Conservation (phyloP, 495 filamentous ascomycete species). For the Penicillium longicatenatum region DNA sequence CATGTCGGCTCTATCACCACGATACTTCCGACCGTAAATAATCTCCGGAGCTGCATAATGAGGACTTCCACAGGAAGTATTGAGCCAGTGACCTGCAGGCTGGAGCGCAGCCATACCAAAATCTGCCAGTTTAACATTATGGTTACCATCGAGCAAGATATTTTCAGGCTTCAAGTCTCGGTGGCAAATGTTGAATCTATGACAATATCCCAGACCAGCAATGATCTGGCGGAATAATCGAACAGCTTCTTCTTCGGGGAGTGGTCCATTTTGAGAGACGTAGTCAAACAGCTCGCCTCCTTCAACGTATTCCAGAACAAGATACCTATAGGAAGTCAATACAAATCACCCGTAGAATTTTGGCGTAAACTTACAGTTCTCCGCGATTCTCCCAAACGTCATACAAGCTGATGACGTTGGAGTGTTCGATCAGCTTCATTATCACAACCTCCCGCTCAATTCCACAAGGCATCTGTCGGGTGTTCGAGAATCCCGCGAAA, state of each 20-base stretch:
- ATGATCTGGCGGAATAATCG: constrained; percentile 91
- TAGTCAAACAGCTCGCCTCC: constrained; percentile 89
- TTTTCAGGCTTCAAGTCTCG: constrained; percentile 98
- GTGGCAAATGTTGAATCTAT: constrained; percentile 92
- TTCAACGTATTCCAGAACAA: constrained; percentile 95
- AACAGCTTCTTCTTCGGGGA: constrained; percentile 78
- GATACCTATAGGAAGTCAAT: constrained; percentile 59
- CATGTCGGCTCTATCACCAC: constrained; percentile 82
- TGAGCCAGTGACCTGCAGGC: constrained; percentile 71
- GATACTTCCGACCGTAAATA: constrained; percentile 68
- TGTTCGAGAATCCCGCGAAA: constrained; percentile 34
- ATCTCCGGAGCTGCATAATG: constrained; percentile 96
- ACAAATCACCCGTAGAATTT: constrained; percentile 5
- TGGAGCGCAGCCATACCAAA: constrained; percentile 98
- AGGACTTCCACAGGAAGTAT: constrained; percentile 90
- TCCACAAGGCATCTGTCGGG: constrained; percentile 74
- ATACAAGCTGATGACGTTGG: constrained; percentile 84
- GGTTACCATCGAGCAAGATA: constrained; percentile 73
- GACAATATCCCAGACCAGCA: constrained; percentile 87
- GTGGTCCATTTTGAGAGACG: constrained; percentile 63
- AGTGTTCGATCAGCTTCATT: constrained; percentile 94
- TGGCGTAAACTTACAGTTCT: constrained; percentile 68
- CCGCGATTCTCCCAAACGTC: constrained; percentile 96
- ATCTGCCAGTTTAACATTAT: constrained; percentile 87
- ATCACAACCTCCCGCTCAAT: constrained; percentile 94